phyloP scores from a whole-genome alignment of 805 yeast genomes.

The Cyberlindnera amylophila region DNA sequence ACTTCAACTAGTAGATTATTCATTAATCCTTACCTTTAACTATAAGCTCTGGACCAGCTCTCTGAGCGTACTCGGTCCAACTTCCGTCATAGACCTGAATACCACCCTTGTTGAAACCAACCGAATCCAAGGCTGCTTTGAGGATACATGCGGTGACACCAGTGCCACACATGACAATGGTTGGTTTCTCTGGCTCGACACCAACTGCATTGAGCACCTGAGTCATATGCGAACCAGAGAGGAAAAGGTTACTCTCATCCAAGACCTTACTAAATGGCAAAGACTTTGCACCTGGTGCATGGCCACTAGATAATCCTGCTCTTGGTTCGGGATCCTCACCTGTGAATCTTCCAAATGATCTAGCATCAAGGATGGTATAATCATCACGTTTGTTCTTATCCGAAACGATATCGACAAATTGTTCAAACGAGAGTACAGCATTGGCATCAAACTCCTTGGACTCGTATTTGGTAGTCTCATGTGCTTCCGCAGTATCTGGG shows the following conservation, averaged over 20 bases:
- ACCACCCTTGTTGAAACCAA: constrained; percentile 41
- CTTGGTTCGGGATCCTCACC: constrained; percentile 89
- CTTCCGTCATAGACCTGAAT: constrained; percentile 78
- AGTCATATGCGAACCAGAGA: constrained; percentile 42
- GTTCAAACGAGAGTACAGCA: constrained; percentile 65
- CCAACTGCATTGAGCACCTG: constrained; percentile 40
- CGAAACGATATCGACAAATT: constrained; percentile 55
- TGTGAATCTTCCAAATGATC: constrained; percentile 68
- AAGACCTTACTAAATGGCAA: constrained; percentile 70
- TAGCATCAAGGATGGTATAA: constrained; percentile 73
- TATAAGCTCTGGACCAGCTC: constrained; percentile 57
- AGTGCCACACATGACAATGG: constrained; percentile 89
- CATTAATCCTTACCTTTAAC: constrained; percentile 33
- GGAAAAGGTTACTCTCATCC: constrained; percentile 43
- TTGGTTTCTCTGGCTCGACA: constrained; percentile 49
- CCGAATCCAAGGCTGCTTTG: constrained; percentile 65
- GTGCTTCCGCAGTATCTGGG: constrained; percentile 11
- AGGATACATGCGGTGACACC: constrained; percentile 94
- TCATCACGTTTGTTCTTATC: constrained; percentile 39
- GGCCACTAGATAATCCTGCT: constrained; percentile 85
- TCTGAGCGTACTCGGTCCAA: constrained; percentile 85
- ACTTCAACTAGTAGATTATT: neutral
- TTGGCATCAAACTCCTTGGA: constrained; percentile 36
- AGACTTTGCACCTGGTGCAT: constrained; percentile 74
- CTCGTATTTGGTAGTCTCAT: constrained; percentile 30